phyloP scores from a whole-genome alignment of 2,329 filamentous ascomycete genomes.

The Fusarium sacchari region DNA sequence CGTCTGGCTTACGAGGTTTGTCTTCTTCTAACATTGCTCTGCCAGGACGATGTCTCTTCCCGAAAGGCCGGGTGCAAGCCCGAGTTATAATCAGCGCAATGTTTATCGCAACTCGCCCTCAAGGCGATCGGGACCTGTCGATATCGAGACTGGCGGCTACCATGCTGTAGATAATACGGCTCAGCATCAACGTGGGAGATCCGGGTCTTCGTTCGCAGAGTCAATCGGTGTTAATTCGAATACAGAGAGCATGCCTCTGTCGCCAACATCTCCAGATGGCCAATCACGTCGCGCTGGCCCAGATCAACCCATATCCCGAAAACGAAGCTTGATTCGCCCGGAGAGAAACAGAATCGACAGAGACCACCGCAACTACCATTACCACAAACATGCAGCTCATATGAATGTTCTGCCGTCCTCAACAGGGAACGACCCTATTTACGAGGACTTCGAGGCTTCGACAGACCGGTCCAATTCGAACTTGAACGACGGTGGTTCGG shows the following conservation, averaged over 20 bases:
- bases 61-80: constrained; percentile 71
- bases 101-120: constrained; percentile 75
- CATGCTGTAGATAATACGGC: constrained; percentile 53
- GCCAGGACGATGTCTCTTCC: constrained; percentile 68
- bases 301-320: constrained; percentile 65
- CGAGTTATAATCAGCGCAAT: constrained; percentile 69
- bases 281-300: constrained; percentile 45
- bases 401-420: constrained; percentile 92
- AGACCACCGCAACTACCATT: constrained; percentile 95
- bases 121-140: constrained; percentile 71
- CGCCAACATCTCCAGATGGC: constrained; percentile 52
- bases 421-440: constrained; percentile 89
- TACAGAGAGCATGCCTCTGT: constrained; percentile 66
- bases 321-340: constrained; percentile 88
- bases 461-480: constrained; percentile 63
- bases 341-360: constrained; percentile 87
- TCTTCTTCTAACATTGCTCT: constrained; percentile 34
- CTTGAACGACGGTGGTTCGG: constrained; percentile 58
- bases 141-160: constrained; percentile 74
- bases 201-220: constrained; percentile 67
- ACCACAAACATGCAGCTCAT: constrained; percentile 91
- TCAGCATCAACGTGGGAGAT: constrained; percentile 66
- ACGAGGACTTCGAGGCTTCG: constrained; percentile 78
- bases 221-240: constrained; percentile 66
- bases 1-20: not conserved